phyloP scores from a whole-genome alignment of 352 stramenopile genomes.

The Pythium chondricola region DNA sequence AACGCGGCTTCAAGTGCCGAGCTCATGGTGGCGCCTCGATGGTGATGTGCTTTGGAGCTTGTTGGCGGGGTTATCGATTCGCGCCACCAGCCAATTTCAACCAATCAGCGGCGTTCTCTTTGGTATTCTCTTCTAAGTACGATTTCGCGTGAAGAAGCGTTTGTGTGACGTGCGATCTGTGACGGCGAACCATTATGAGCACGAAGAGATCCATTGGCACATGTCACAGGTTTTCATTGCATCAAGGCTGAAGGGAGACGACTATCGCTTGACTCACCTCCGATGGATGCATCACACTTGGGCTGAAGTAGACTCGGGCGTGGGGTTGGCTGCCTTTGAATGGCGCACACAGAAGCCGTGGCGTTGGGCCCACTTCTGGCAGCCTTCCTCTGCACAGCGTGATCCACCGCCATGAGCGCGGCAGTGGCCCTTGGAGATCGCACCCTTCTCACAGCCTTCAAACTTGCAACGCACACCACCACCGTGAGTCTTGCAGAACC shows the following conservation, averaged over 20 bases:
- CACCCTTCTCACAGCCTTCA: conserved; percentile 71
- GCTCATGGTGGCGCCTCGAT: not conserved
- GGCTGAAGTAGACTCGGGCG: conserved; percentile 9
- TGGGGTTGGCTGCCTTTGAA: conserved; percentile 32
- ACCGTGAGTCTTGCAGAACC: conserved; percentile 84
- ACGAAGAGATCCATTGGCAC: conserved; percentile 15
- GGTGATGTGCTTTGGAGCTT: not conserved
- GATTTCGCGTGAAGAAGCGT: not conserved
- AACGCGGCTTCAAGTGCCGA: conserved; percentile 20
- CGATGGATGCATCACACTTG: conserved; percentile 11
- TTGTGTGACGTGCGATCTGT: conserved; percentile 23
- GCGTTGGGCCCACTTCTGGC: conserved; percentile 71
- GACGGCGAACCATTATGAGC: conserved; percentile 21
- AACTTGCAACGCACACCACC: conserved; percentile 80
- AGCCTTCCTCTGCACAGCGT: conserved; percentile 59
- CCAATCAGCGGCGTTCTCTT: conserved; percentile 15
- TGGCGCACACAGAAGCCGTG: conserved; percentile 71
- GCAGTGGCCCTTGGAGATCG: conserved; percentile 82
- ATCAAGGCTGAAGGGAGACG: not conserved
- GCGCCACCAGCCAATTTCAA: conserved; percentile 18
- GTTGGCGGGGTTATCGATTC: conserved; percentile 5
- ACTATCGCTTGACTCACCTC: not conserved
- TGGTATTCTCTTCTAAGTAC: not conserved
- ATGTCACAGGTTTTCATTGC: too few species aligned
- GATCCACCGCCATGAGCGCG: conserved; percentile 75